phyloP scores from a whole-genome alignment of 768 basidiomycete species.

The Gyrodon lividus region DNA sequence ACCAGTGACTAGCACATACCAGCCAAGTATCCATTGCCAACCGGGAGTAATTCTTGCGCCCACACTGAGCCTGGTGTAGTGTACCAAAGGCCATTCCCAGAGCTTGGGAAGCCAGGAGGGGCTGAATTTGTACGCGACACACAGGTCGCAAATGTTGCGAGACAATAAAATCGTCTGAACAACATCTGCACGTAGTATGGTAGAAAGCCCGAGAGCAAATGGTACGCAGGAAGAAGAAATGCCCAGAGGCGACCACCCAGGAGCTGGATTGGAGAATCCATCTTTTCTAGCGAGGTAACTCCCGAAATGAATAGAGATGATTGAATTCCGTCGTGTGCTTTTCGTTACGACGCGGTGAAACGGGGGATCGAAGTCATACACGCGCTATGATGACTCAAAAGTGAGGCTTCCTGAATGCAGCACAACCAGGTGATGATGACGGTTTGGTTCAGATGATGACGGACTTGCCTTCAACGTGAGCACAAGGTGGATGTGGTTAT shows the following conservation, averaged over 20 bases:
- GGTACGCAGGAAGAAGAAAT: constrained; percentile 7
- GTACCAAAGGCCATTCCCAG: constrained; percentile 80
- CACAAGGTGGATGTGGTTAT: not conserved
- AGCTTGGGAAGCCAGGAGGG: constrained; percentile 55
- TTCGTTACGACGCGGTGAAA: not conserved
- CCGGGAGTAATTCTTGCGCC: constrained; percentile 61
- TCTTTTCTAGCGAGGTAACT: constrained; percentile 3
- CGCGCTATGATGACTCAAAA: constrained; percentile 1
- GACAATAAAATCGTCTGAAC: constrained; percentile 21
- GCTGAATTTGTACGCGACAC: constrained; percentile 16
- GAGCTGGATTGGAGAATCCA: constrained; percentile 21
- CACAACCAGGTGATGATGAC: constrained; percentile 1
- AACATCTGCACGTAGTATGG: constrained; percentile 16
- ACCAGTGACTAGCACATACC: constrained; percentile 36
- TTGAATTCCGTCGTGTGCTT: not conserved
- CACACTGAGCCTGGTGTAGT: constrained; percentile 50
- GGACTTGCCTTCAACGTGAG: no score
- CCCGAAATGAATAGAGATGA: not conserved
- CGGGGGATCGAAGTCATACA: not conserved
- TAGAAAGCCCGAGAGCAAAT: constrained; percentile 16
- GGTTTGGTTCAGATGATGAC: not conserved
- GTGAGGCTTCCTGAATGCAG: not conserved
- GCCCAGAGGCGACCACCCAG: constrained; percentile 20
- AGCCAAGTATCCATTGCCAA: constrained; percentile 73
- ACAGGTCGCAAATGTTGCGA: constrained; percentile 20